Base-by-base conservation (phyloP, 1,139 yeast species). In the Wickerhamomyces sp. region DNA sequence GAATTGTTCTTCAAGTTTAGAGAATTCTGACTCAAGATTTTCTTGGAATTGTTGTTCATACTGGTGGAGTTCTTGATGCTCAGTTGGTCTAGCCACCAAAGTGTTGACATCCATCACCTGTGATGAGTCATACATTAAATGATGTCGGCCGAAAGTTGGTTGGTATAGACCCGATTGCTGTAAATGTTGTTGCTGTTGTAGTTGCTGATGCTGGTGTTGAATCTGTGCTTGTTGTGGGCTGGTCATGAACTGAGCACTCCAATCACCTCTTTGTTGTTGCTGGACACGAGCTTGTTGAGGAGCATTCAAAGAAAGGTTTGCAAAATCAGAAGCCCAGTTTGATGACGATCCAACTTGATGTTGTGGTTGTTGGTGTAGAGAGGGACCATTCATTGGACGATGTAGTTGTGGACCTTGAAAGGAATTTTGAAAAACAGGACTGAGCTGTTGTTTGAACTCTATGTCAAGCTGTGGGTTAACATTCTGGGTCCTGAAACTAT, bases 51-150 rank as follows among this genome's bases (percentile, higher is more conserved):
- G 46, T 10, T 43, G 44, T 23, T 23, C 47, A 32, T 23, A 26
- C 18, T 45, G 41, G 40, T 57, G 59, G 1, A 52, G 6, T 38
- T 57, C 55, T 23, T 52, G 54, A 41, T 57, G 61, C 44, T 56
- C 61, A 1, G 56, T 51, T 43, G 23, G 15, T 49, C 23, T 18
- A 4, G 23, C 23, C 3, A 18, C 23, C 23, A 18, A 5, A 18
- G 23, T 18, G 23, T 18, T 5, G 23, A 5, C 23, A 18, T 18
- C 23, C 23, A 39, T 27, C 4, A 33, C 26, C 27, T 36, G 40
- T 7, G 40, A 36, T 2, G 34, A 33, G 11, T 50, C 39, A 14
- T 34, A 34, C 26, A 48, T 42, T 36, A 40, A 40, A 8, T 48
- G 39, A 8, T 48, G 27, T 27, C 48, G 52, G 26, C 15, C 23